Conservation (phyloP, 257 asterid species). For the Ballota nigra region DNA sequence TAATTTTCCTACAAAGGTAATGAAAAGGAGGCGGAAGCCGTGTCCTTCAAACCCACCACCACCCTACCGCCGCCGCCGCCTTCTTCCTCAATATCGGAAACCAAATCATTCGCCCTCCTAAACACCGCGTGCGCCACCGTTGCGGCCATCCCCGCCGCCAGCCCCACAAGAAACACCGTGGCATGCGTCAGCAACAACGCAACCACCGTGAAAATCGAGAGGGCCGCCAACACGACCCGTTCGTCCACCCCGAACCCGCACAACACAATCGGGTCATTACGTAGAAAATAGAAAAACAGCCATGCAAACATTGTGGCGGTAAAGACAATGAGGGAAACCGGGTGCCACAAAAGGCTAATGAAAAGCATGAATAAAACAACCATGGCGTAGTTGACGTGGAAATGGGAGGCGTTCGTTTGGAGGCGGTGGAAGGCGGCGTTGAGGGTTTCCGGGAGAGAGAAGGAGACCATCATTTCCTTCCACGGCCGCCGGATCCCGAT, state of each 20-base stretch:
- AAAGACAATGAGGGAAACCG: constrained; percentile 37
- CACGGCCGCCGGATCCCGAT: constrained; percentile 41
- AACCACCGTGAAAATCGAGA: constrained; percentile 35
- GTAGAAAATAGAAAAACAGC: constrained; percentile 44
- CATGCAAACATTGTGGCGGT: constrained; percentile 25
- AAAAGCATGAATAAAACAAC: constrained; percentile 32
- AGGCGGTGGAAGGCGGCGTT: constrained; percentile 29
- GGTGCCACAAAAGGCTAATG: constrained; percentile 39
- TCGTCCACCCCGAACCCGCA: constrained; percentile 36
- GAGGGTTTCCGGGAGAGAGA: constrained; percentile 33
- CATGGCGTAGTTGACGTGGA: constrained; percentile 41
- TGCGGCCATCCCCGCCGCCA: constrained; percentile 20
- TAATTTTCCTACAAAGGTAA: neutral
- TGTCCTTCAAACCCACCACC: constrained; percentile 30
- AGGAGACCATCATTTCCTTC: constrained; percentile 34
- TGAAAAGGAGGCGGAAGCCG: constrained; percentile 30
- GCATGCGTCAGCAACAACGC: constrained; percentile 31
- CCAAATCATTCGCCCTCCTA: constrained; percentile 33
- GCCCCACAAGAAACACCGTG: constrained; percentile 22
- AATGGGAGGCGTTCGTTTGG: constrained; percentile 34
- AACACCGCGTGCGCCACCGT: constrained; percentile 33
- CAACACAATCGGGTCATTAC: constrained; percentile 28
- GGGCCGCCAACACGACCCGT: constrained; percentile 24
- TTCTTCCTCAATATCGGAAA: constrained; percentile 12
- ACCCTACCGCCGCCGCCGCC: neutral